Base-by-base conservation (phyloP, 129 eudicot genomes). In the Ambrosia artemisiifolia region DNA sequence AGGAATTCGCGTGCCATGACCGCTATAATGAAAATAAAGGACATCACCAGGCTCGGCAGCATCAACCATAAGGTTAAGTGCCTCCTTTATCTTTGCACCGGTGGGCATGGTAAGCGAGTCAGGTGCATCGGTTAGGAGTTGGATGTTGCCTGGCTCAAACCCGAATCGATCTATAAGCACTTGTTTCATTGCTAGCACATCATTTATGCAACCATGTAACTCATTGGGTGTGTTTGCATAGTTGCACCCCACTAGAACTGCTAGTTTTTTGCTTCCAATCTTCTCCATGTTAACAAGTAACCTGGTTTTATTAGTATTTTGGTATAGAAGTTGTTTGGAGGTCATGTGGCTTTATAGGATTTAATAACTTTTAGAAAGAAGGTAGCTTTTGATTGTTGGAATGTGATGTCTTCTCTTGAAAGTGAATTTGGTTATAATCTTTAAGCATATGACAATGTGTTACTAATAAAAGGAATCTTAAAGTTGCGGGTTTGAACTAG, bases 191-290 rank as follows among this genome's bases (percentile, higher is more conserved):
- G 85, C 87, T 40, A 81, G 55, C 63, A 90, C 98, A 63, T 94
- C 98, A 79, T 94, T 94, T 42, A 87, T 88, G 85, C 98, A 94
- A 18, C 98, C 98, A 54, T 86, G 95, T 56, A 94, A 65, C 83
- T 86, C 93, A 72, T 90, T 67, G n/a, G 78, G 80, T 11, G 97
- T 90, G 83, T 87, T 77, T 54, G 88, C 81, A 35, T 93, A 93
- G 82, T 93, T 93, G 92, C 96, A 93, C 10, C 98, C 96, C 13
- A 90, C 96, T 13, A 93, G 74, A 53, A 93, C 85, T 5, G 95
- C 98, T 73, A 85, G 76, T 75, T 72, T 84, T 78, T 87, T 89
- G 75, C 51, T 77, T 78, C 75, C 80, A 33, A 12, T 40, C 50
- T 60, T 60, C 74, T 82, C 79, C 93, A 86, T 85, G 49, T 77